Evolutionary conservation across 495 filamentous ascomycete species (phyloP).

Genomic region (Elasticomyces elasticus): DNA sequence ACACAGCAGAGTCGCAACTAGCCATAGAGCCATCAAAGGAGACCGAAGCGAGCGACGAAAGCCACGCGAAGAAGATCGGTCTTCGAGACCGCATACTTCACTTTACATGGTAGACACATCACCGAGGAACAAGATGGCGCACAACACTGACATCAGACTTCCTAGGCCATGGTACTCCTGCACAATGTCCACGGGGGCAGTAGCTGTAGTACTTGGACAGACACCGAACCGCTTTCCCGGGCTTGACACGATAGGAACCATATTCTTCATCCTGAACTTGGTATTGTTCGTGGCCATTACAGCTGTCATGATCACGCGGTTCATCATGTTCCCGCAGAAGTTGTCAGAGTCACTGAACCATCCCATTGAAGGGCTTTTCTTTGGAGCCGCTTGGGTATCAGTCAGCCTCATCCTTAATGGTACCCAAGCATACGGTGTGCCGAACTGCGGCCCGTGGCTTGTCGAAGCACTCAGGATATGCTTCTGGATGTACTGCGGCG

Average conservation of each 20-base stretch:
- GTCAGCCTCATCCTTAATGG: conserved; percentile 17
- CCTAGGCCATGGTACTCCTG: conserved; percentile 18
- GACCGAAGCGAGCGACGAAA: neutral
- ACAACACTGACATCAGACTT: neutral
- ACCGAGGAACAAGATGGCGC: neutral
- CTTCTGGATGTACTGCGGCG: conserved; percentile 45
- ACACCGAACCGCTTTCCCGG: conserved; percentile 24
- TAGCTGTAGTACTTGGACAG: conserved; percentile 18
- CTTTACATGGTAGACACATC: conserved; percentile 7
- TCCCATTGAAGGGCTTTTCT: conserved; percentile 19
- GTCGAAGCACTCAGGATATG: conserved; percentile 33
- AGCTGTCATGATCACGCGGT: conserved; percentile 38
- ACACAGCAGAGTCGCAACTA: neutral
- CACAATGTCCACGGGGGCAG: conserved; percentile 29
- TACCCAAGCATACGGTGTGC: conserved; percentile 23
- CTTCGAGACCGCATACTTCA: neutral
- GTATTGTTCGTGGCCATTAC: conserved; percentile 49
- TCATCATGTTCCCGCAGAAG: conserved; percentile 8
- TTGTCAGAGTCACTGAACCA: conserved; percentile 19
- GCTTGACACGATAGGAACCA: conserved; percentile 27
- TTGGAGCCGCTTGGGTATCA: conserved; percentile 21
- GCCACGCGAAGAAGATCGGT: neutral
- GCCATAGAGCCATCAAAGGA: neutral
- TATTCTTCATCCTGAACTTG: conserved; percentile 39
- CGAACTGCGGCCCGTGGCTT: conserved; percentile 30